Evolutionary conservation across 257 asterid genomes (phyloP).

Genomic region (Cruciata laevipes): DNA sequence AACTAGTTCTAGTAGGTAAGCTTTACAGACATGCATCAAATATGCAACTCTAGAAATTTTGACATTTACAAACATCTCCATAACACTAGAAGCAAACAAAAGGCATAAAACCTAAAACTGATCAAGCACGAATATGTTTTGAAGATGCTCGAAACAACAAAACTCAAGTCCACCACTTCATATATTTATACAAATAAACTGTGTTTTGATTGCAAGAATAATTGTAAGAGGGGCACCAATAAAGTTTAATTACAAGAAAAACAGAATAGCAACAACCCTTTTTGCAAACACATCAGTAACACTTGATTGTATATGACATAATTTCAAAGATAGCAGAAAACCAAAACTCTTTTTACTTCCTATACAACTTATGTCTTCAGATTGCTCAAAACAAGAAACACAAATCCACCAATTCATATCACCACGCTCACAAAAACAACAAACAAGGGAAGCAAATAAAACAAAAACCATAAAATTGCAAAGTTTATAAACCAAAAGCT

Average conservation of each 20-base stretch:
- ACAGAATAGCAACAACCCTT: neutral
- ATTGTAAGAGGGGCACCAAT: neutral
- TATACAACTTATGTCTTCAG: neutral
- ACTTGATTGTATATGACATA: neutral
- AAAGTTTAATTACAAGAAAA: neutral
- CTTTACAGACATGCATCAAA: slow-evolving; percentile 1
- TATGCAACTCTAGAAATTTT: neutral
- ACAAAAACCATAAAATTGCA: neutral
- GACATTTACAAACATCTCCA: neutral
- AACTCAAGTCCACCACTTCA: neutral
- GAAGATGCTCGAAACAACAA: neutral
- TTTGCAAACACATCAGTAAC: neutral
- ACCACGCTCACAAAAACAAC: neutral
- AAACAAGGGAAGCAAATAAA: neutral
- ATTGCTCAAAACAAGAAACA: neutral
- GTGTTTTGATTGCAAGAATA: neutral
- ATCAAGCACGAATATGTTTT: neutral
- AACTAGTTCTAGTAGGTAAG: neutral
- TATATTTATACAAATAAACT: neutral
- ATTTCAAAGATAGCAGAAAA: neutral
- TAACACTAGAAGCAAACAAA: neutral
- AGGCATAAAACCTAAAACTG: neutral
- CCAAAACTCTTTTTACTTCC: neutral
- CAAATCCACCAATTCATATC: neutral
- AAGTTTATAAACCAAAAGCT: neutral